A percentile compares a stretch with the other conserved stretches of the same genome.
These are phyloP conservation scores for Russula ochroleuca DNA, from an alignment of 768 basidiomycete species.

Conservation along the genomic window DNA sequence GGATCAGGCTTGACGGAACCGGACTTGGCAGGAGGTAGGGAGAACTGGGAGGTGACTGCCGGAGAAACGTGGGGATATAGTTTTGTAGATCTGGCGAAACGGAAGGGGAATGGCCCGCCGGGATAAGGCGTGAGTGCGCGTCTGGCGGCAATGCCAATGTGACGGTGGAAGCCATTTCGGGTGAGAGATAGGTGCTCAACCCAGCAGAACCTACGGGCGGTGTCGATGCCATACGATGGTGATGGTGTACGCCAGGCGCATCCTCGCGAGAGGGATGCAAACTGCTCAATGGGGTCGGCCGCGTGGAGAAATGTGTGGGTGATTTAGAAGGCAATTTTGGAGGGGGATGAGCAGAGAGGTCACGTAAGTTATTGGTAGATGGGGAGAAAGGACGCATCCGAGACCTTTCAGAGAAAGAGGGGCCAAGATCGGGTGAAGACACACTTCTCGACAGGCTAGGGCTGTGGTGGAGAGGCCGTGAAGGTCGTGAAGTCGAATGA, in stretches of 20 bases:
- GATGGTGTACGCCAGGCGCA: neutral
- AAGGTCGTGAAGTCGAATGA: neutral
- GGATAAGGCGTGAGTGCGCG: neutral
- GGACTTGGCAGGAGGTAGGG: constrained; percentile 6
- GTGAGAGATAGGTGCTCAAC: neutral
- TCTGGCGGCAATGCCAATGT: neutral
- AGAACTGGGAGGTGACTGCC: neutral
- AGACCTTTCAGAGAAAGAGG: neutral
- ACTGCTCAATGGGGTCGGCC: neutral
- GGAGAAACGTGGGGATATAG: constrained; percentile 11
- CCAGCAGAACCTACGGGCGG: neutral
- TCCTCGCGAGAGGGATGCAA: neutral
- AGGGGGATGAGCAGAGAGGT: neutral
- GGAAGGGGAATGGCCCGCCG: neutral
- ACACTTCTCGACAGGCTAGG: constrained; percentile 15
- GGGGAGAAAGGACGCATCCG: constrained; percentile 3
- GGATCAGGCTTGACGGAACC: constrained; percentile 3
- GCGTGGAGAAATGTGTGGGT: neutral
- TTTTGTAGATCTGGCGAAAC: constrained; percentile 5
- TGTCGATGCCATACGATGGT: constrained; percentile 10
- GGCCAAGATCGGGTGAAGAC: constrained; percentile 10
- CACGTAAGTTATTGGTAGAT: neutral
- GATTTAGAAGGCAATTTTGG: neutral
- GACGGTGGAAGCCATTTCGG: neutral
- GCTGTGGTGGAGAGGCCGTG: neutral